These are phyloP conservation scores for Torrubiella hemipterigena DNA, from an alignment of 2,329 filamentous ascomycete genomes.

Conservation along the genomic window DNA sequence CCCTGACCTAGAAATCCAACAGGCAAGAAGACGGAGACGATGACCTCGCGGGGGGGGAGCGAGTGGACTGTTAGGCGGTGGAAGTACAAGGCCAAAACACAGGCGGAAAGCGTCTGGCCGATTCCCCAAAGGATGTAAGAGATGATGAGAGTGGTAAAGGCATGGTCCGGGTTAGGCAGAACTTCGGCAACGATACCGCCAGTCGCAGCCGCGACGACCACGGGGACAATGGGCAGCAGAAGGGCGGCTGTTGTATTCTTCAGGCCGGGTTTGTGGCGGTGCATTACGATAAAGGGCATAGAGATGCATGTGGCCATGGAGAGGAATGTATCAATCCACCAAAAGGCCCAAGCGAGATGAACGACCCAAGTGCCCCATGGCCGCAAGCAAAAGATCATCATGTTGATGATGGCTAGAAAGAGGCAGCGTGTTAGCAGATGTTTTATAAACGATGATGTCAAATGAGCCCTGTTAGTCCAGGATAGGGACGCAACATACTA, in stretches of 20 bases:
- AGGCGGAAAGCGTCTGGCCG: conserved; percentile 44
- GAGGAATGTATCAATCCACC: conserved; percentile 43
- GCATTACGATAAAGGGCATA: conserved; percentile 44
- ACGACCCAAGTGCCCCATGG: conserved; percentile 50
- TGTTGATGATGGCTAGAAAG: conserved; percentile 43
- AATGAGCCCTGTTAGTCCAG: not conserved
- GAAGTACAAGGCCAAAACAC: conserved; percentile 56
- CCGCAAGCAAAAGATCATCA: conserved; percentile 48
- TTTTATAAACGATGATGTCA: too few species aligned
- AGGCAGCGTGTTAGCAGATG: not conserved
- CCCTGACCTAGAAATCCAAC: conserved; percentile 56
- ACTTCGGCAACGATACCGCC: conserved; percentile 53
- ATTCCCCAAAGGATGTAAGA: conserved; percentile 61
- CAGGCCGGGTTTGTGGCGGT: conserved; percentile 31
- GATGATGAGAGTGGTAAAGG: conserved; percentile 48
- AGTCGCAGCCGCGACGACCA: conserved; percentile 52
- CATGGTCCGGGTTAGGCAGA: conserved; percentile 40
- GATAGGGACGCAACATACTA: conserved; percentile 20
- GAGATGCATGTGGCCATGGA: conserved; percentile 41
- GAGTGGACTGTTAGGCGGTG: conserved; percentile 55
- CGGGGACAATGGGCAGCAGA: conserved; percentile 54
- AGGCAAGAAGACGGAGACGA: conserved; percentile 56
- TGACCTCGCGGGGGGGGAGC: conserved; percentile 52
- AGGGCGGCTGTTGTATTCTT: conserved; percentile 51
- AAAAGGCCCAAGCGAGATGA: conserved; percentile 42